Conservation (phyloP, 371 early-diverging fungal genomes). For the Actinomortierella ambigua region DNA sequence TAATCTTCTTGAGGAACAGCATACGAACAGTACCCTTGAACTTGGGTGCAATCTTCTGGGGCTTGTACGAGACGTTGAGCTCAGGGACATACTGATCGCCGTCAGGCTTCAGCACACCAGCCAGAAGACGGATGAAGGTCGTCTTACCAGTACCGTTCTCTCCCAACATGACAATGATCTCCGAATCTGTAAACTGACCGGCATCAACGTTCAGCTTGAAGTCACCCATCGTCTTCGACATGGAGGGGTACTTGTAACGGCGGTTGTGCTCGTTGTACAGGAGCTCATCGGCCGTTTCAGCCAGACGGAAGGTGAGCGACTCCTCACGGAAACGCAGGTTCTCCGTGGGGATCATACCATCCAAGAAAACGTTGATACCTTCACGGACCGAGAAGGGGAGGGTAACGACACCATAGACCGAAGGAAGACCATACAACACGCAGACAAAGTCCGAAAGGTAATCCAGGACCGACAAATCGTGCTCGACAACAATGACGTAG, state of each 20-base stretch:
- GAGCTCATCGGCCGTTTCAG: slow-evolving; percentile 84
- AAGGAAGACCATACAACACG: slow-evolving; percentile 98
- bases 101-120: slow-evolving; percentile 90
- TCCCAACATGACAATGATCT: slow-evolving; percentile 99
- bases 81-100: slow-evolving; percentile 81
- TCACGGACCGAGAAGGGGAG: slow-evolving; percentile 98
- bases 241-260: slow-evolving; percentile 86
- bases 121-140: slow-evolving; percentile 97
- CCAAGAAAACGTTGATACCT: slow-evolving; percentile 99
- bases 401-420: slow-evolving; percentile 99
- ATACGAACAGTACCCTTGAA: slow-evolving; percentile 96
- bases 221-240: slow-evolving; percentile 85
- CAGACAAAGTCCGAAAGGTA: slow-evolving; percentile 99
- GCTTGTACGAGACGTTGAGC: slow-evolving; percentile 96
- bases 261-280: slow-evolving; percentile 63
- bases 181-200: slow-evolving; percentile 96
- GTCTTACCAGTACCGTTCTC: slow-evolving; percentile 99
- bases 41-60: slow-evolving; percentile 99
- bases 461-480: slow-evolving; percentile 99
- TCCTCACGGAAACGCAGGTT: slow-evolving; percentile 99
- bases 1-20: slow-evolving; percentile 95
- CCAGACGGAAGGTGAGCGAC: slow-evolving; percentile 94
- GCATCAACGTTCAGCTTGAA: slow-evolving; percentile 86
- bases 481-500: slow-evolving; percentile 99
- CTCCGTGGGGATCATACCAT: slow-evolving; percentile 99